Percentiles rank a stretch among this genome's conserved stretches.
phyloP scores from a whole-genome alignment of 352 stramenopile species.

The Globisporangium nunn region DNA sequence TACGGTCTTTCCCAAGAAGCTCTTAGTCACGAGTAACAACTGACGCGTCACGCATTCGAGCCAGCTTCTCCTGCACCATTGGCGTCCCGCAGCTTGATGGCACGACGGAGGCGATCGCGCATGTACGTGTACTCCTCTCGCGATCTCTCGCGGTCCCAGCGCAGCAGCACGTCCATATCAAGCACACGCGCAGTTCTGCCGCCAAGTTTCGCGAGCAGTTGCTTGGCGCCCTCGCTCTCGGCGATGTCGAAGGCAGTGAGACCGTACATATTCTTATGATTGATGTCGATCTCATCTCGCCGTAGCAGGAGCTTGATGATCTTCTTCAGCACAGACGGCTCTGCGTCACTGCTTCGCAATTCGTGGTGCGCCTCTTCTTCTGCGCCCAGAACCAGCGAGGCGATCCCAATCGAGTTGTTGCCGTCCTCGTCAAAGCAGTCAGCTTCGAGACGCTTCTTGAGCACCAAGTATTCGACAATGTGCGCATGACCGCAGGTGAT shows the following conservation, averaged over 20 bases:
- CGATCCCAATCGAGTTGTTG: slow-evolving; percentile 57
- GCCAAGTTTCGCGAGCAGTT: slow-evolving; percentile 31
- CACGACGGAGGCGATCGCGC: slow-evolving; percentile 19
- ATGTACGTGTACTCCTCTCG: slow-evolving; percentile 41
- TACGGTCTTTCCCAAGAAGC: slow-evolving; percentile 34
- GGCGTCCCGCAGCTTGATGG: slow-evolving; percentile 16
- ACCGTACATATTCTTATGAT: slow-evolving; percentile 66
- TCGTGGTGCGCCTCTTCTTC: slow-evolving; percentile 1
- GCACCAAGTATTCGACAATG: slow-evolving; percentile 41
- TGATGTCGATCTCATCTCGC: slow-evolving; percentile 36
- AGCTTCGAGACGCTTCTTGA: slow-evolving; percentile 33
- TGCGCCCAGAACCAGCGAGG: slow-evolving; percentile 30
- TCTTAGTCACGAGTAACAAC: slow-evolving; percentile 38
- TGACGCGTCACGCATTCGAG: slow-evolving; percentile 9
- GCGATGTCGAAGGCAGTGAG: slow-evolving; percentile 55
- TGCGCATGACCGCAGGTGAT: slow-evolving; percentile 34
- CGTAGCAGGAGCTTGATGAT: slow-evolving; percentile 23
- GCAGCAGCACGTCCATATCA: slow-evolving; percentile 37
- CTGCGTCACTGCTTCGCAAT: background rate
- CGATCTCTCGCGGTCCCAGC: slow-evolving; percentile 42
- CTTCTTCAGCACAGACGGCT: slow-evolving; percentile 14
- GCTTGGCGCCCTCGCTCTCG: slow-evolving; percentile 32
- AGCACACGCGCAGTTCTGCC: slow-evolving; percentile 35
- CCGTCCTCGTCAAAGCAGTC: slow-evolving; percentile 70
- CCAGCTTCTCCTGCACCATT: background rate